phyloP scores from a whole-genome alignment of 2,329 filamentous ascomycete species.

The Microcera coccophila region DNA sequence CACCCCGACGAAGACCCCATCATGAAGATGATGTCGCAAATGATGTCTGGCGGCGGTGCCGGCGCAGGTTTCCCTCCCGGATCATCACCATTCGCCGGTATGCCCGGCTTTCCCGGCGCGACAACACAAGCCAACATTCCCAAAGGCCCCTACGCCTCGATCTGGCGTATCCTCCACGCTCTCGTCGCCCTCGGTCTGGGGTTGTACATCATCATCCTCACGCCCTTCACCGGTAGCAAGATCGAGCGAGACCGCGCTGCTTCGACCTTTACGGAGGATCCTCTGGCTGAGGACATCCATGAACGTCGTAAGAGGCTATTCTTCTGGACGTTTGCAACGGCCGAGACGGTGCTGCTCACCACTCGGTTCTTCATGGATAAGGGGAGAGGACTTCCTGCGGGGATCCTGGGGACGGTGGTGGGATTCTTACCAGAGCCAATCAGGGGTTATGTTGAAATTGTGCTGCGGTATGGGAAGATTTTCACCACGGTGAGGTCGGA shows the following conservation, averaged over 20 bases:
- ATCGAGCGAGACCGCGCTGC: constrained; percentile 50
- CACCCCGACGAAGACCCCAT: constrained; percentile 33
- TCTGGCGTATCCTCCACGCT: constrained; percentile 73
- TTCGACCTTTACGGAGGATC: constrained; percentile 24
- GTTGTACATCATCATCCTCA: constrained; percentile 64
- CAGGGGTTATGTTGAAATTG: constrained; percentile 57
- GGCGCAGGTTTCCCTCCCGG: constrained; percentile 28
- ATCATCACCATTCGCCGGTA: constrained; percentile 35
- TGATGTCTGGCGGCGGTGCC: constrained; percentile 50
- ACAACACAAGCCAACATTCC: constrained; percentile 34
- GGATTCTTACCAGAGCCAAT: constrained; percentile 64
- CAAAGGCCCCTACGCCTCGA: constrained; percentile 33
- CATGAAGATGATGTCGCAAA: constrained; percentile 70
- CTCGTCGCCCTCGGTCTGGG: constrained; percentile 67
- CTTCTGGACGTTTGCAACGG: constrained; percentile 78
- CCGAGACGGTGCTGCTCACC: constrained; percentile 68
- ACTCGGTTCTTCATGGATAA: constrained; percentile 68
- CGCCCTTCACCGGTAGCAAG: constrained; percentile 65
- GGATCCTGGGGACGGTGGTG: constrained; percentile 60
- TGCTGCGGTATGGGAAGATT: constrained; percentile 65
- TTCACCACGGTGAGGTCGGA: constrained; percentile 68
- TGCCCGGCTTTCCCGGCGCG: constrained; percentile 41
- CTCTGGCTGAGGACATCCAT: constrained; percentile 27
- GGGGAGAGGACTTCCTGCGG: constrained; percentile 52
- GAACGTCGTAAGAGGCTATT: constrained; percentile 43